These are phyloP conservation scores for Cucurbitaria berberidis DNA, from an alignment of 2,329 filamentous ascomycete species.

Conservation along the genomic window DNA sequence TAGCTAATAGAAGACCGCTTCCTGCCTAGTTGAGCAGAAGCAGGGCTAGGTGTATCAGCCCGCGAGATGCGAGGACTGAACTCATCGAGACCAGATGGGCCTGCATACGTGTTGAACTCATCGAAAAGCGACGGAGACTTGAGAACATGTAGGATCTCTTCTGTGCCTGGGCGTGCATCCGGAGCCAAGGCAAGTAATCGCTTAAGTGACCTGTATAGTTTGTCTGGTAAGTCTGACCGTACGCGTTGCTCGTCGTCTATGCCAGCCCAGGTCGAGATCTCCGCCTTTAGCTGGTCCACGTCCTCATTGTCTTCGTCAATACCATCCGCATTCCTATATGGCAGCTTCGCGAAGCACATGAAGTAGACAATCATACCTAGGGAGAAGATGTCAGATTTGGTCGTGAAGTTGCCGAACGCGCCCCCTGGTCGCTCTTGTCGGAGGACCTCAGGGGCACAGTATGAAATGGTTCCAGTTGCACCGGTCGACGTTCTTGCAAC, in stretches of 20 bases:
- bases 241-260: conserved; percentile 78
- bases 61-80: conserved; percentile 52
- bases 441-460: conserved; percentile 94
- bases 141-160: conserved; percentile 81
- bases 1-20: conserved; percentile 37
- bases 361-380: conserved; percentile 99
- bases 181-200: conserved; percentile 80
- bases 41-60: conserved; percentile 51
- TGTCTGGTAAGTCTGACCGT: conserved; percentile 81
- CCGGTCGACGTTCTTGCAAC: conserved; percentile 85
- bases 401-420: conserved; percentile 88
- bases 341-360: conserved; percentile 90
- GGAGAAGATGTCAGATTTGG: conserved; percentile 98
- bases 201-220: conserved; percentile 84
- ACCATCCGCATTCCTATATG: conserved; percentile 82
- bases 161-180: conserved; percentile 77
- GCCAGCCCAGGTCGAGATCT: conserved; percentile 87
- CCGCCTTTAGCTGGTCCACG: conserved; percentile 79
- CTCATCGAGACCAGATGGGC: conserved; percentile 38
- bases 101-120: conserved; percentile 51
- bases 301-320: conserved; percentile 93
- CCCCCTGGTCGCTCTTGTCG: conserved; percentile 68
- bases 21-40: conserved; percentile 29
- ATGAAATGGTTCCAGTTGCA: conserved; percentile 94
- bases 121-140: conserved; percentile 66